A percentile compares a stretch with the other conserved stretches of the same genome.
These are phyloP conservation scores for Tetracentron sinense DNA, from an alignment of 164 flowering plant species.

Conservation along the genomic window DNA sequence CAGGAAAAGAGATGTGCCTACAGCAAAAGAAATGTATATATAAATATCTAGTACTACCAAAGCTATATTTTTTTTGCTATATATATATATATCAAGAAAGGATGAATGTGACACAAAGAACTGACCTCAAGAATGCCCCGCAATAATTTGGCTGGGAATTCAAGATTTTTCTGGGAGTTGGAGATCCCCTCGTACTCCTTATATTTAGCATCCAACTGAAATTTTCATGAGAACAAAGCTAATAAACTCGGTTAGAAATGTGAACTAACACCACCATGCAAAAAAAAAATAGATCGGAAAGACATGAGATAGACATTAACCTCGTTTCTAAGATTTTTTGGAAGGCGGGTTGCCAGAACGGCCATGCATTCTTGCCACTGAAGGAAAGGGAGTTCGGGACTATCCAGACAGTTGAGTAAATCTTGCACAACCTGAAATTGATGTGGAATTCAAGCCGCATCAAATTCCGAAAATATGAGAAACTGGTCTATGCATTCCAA, in stretches of 20 bases:
- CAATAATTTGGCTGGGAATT: conserved; percentile 87
- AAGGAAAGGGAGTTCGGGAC: conserved; percentile 97
- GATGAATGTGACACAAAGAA: conserved; percentile 15
- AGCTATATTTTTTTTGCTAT: background rate
- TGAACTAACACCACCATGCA: background rate
- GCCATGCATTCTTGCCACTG: conserved; percentile 99
- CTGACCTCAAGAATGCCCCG: conserved; percentile 73
- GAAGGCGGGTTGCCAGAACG: conserved; percentile 90
- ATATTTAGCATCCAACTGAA: conserved; percentile 75
- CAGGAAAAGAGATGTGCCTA: conserved; percentile 75
- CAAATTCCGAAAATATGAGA: background rate
- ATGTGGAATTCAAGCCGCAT: conserved; percentile 2
- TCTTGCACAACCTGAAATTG: conserved; percentile 79
- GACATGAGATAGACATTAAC: conserved; percentile 31
- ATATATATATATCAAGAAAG: background rate
- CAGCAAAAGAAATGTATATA: conserved; percentile 12
- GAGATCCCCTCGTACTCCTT: conserved; percentile 67
- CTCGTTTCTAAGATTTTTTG: conserved; percentile 77
- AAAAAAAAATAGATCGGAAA: conserved; percentile 1
- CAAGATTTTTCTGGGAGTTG: conserved; percentile 51
- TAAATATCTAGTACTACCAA: too few species aligned
- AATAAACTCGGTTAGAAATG: conserved; percentile 6
- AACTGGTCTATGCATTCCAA: too few species aligned
- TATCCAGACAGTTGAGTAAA: conserved; percentile 85
- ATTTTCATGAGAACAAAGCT: conserved; percentile 3